A percentile compares a stretch with the other conserved stretches of the same genome.
Conservation (phyloP, 2,329 filamentous ascomycete genomes). For the Pseudogymnoascus sp. region DNA sequence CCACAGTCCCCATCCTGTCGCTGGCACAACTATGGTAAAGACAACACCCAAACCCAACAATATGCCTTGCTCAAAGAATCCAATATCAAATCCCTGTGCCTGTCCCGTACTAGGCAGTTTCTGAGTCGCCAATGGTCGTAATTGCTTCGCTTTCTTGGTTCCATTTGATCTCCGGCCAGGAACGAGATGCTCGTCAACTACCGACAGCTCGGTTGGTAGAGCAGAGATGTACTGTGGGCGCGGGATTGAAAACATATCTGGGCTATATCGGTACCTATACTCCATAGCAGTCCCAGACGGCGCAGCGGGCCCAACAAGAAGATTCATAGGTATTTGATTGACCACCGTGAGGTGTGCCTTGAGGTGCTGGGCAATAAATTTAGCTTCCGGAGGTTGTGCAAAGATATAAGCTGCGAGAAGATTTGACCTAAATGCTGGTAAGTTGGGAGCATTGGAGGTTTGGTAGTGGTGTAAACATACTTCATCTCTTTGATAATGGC, state of each 20-base stretch:
- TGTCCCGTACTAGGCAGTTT: slow-evolving; percentile 29
- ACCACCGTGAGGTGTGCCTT: slow-evolving; percentile 41
- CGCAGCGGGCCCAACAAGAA: slow-evolving; percentile 38
- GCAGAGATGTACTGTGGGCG: slow-evolving; percentile 34
- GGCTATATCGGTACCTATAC: slow-evolving; percentile 32
- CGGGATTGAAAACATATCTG: slow-evolving; percentile 35
- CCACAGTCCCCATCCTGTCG: not conserved
- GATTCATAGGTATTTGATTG: slow-evolving; percentile 48
- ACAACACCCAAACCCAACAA: slow-evolving; percentile 29
- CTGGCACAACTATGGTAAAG: not conserved
- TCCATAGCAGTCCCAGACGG: slow-evolving; percentile 24
- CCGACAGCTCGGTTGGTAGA: not conserved
- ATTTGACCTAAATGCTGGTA: slow-evolving; percentile 24
- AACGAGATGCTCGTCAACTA: not conserved
- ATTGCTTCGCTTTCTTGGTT: not conserved
- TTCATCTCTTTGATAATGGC: slow-evolving; percentile 30
- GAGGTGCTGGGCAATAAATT: slow-evolving; percentile 52
- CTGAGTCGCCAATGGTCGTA: not conserved
- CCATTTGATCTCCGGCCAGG: not conserved
- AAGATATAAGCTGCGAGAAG: slow-evolving; percentile 43
- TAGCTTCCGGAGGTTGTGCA: slow-evolving; percentile 39
- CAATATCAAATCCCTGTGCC: slow-evolving; percentile 29
- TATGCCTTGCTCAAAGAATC: slow-evolving; percentile 42
- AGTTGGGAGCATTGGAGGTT: slow-evolving; percentile 13
- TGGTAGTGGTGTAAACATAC: not conserved